Evolutionary conservation across 2,329 filamentous ascomycete genomes (phyloP), one percentile per base, ranked within the genome.

Genomic region (Stemphylium beticola): DNA sequence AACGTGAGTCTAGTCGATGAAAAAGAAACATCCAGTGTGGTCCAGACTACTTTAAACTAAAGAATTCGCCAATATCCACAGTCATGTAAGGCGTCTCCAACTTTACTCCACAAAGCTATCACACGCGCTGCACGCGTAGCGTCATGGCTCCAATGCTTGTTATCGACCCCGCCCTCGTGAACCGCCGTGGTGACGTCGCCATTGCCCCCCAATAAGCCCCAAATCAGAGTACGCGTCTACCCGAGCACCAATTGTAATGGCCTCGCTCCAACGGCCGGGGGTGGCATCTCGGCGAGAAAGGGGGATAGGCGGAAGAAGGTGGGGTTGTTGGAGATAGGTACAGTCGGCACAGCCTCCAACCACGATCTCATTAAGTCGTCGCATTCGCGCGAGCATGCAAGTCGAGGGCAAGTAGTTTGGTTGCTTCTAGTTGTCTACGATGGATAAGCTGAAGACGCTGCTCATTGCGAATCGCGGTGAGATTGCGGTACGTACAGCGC

Each of bases 391-490:
- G 14, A 11, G 1, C 7, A 11, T 29, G 26, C 26, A 4, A 29
- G 2, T 10, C 9, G 26, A 29, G 26, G 9, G 26, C 26, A 9
- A 29, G 2, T 29, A 7, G 26, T 11, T 11, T 11, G 9, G 2
- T 11, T 29, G 2, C 26, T 11, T 29, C 4, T 15, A 34, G 11
- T 15, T 38, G 12, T 37, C 10, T 33, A 37, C 31, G 3, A 79
- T 79, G 75, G 73, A 78, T 49, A 76, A 71, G 22, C 62, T 85
- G 31, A 81, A 81, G 64, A 82, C 76, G 11, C 60, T 87, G 15
- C 71, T 87, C 11, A 78, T 87, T 42, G 84, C 84, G 9, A 87
- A 87, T 66, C 77, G 85, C 40, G 85, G 83, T 41, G 84, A 86
- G 65, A 86, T 86, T 48, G 82, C 83, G 42, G 57, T 51, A 46